Conservation (phyloP, 345 rosid genomes). For the Turnera subulata region DNA sequence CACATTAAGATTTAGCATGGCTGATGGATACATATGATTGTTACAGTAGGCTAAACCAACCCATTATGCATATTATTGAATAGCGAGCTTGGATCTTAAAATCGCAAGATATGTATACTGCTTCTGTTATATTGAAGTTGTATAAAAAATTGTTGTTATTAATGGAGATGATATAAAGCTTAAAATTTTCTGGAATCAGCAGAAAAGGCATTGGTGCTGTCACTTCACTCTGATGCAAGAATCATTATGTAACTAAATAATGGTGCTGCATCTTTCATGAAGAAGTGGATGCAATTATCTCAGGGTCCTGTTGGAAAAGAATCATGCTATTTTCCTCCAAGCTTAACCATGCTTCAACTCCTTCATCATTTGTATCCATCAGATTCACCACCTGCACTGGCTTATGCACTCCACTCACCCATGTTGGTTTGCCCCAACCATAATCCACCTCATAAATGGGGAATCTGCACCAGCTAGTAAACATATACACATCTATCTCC, state of each 20-base stretch:
- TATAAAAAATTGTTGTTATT: no score
- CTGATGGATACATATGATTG: no score
- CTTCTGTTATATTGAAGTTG: no score
- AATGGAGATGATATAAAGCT: no score
- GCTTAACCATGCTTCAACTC: slow-evolving; percentile 30
- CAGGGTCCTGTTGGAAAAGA: slow-evolving; percentile 13
- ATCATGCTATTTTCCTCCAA: slow-evolving; percentile 21
- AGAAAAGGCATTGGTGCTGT: no score
- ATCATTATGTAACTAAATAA: background rate
- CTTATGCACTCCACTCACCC: slow-evolving; percentile 24
- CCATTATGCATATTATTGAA: no score
- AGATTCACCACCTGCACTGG: slow-evolving; percentile 12
- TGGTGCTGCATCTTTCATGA: background rate
- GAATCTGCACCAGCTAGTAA: slow-evolving; percentile 35
- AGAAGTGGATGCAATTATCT: slow-evolving; percentile 21
- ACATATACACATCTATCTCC: slow-evolving; percentile 18
- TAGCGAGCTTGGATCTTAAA: no score
- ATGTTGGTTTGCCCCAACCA: slow-evolving; percentile 55
- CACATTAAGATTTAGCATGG: no score
- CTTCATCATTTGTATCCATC: slow-evolving; percentile 17
- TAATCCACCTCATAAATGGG: slow-evolving; percentile 44
- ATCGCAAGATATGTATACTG: no score
- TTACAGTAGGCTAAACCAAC: no score
- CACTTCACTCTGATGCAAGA: no score
- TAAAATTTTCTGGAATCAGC: no score